These are phyloP conservation scores for Capsella rubella DNA, from an alignment of 441 rosid species.

Conservation along the genomic window DNA sequence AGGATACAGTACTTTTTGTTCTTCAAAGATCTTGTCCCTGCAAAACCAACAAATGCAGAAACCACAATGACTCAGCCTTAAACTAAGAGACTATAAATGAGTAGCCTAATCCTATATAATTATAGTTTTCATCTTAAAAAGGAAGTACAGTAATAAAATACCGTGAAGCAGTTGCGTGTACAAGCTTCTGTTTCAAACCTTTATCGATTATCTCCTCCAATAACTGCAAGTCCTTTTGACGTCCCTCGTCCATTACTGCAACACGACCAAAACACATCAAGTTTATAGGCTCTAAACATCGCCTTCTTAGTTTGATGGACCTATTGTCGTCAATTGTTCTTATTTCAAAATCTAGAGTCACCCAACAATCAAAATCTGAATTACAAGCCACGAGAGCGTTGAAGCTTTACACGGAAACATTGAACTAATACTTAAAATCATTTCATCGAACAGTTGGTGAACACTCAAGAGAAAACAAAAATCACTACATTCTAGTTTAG, in stretches of 20 bases:
- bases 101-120: neutral
- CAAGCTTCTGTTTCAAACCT: conserved; percentile 82
- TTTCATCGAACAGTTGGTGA: conserved; percentile 33
- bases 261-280: conserved; percentile 27
- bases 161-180: conserved; percentile 67
- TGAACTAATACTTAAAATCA: conserved; percentile 5
- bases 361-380: neutral
- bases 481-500: neutral
- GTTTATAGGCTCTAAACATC: neutral
- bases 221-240: conserved; percentile 62
- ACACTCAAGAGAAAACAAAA: conserved; percentile 4
- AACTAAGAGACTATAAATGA: neutral
- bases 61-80: conserved; percentile 14
- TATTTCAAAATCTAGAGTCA: neutral
- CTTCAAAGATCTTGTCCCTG: conserved; percentile 92
- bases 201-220: conserved; percentile 87
- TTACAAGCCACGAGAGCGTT: neutral
- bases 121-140: neutral
- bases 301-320: neutral
- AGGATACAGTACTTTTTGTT: conserved; percentile 91
- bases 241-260: conserved; percentile 56
- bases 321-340: neutral
- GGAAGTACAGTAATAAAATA: conserved; percentile 28
- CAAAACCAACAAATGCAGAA: conserved; percentile 39
- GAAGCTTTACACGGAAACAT: neutral